phyloP scores from a whole-genome alignment of 352 stramenopile genomes.

The Peronospora belbahrii region DNA sequence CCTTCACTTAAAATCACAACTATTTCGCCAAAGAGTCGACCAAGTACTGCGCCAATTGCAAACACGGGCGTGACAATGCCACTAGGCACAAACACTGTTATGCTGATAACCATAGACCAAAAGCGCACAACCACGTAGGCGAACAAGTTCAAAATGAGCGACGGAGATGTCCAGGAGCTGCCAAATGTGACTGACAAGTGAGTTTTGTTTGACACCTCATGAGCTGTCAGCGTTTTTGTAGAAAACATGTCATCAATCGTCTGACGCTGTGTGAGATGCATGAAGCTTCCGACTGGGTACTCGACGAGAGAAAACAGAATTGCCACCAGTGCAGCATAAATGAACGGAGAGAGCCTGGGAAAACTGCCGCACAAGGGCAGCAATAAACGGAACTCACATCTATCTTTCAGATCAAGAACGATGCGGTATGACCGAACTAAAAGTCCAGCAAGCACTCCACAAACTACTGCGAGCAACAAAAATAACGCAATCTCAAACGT shows the following conservation, averaged over 20 bases:
- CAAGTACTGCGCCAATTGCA: constrained; percentile 78
- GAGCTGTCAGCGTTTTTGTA: constrained; percentile 38
- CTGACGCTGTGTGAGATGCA: constrained; percentile 64
- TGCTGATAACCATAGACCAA: constrained; percentile 63
- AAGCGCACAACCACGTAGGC: constrained; percentile 69
- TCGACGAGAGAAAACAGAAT: constrained; percentile 62
- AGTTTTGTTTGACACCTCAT: constrained; percentile 23
- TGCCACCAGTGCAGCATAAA: constrained; percentile 59
- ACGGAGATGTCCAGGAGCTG: constrained; percentile 52
- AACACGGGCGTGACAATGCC: constrained; percentile 90
- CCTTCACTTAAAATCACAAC: constrained; percentile 47
- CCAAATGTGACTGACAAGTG: constrained; percentile 36
- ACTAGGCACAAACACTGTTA: constrained; percentile 81
- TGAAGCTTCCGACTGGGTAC: constrained; percentile 72
- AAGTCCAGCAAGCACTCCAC: constrained; percentile 69
- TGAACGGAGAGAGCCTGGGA: constrained; percentile 37
- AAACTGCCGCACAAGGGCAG: constrained; percentile 15
- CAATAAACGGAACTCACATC: constrained; percentile 27
- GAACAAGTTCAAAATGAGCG: constrained; percentile 56
- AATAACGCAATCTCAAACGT: constrained; percentile 73
- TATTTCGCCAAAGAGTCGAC: constrained; percentile 85
- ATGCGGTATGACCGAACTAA: constrained; percentile 68
- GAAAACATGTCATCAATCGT: constrained; percentile 87
- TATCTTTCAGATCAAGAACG: constrained; percentile 37
- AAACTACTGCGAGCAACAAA: constrained; percentile 69